phyloP scores from a whole-genome alignment of 1,139 yeast species.

The Blastobotrys raffinosifermentans region DNA sequence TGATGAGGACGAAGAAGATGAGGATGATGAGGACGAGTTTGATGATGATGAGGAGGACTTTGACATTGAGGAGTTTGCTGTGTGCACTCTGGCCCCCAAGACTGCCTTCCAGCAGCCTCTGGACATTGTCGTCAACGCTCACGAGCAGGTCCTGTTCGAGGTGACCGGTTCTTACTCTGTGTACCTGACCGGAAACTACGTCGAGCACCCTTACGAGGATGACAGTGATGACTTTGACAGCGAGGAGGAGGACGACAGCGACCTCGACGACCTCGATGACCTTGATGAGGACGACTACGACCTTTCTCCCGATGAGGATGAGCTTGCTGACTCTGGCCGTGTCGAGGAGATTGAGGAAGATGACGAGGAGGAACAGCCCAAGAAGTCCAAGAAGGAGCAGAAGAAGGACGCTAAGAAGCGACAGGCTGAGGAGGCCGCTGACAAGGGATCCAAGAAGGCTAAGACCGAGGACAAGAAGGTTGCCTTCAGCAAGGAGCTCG shows the following conservation, averaged over 20 bases:
- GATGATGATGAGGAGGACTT: conserved; percentile 54
- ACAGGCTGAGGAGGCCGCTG: conserved; percentile 30
- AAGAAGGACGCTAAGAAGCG: conserved; percentile 41
- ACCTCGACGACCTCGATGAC: conserved; percentile 39
- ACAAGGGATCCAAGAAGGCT: conserved; percentile 33
- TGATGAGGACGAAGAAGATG: conserved; percentile 34
- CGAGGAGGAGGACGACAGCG: conserved; percentile 39
- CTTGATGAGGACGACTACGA: conserved; percentile 57
- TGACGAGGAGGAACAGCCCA: conserved; percentile 44
- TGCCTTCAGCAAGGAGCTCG: conserved; percentile 82
- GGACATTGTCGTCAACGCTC: conserved; percentile 86
- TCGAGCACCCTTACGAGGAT: conserved; percentile 87
- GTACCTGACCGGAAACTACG: conserved; percentile 90
- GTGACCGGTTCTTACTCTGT: conserved; percentile 94
- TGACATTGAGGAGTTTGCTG: conserved; percentile 69
- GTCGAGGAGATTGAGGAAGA: conserved; percentile 29
- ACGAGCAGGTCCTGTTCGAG: conserved; percentile 89
- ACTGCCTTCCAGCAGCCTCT: conserved; percentile 75
- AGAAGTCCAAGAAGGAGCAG: conserved; percentile 39
- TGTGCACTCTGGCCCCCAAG: conserved; percentile 88
- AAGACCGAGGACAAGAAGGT: conserved; percentile 61
- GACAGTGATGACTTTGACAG: conserved; percentile 50
- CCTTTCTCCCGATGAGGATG: conserved; percentile 90
- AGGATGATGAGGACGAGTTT: conserved; percentile 44
- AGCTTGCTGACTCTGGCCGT: conserved; percentile 40